These are phyloP conservation scores for Leonotis leonurus DNA, from an alignment of 257 asterid genomes.

Conservation along the genomic window DNA sequence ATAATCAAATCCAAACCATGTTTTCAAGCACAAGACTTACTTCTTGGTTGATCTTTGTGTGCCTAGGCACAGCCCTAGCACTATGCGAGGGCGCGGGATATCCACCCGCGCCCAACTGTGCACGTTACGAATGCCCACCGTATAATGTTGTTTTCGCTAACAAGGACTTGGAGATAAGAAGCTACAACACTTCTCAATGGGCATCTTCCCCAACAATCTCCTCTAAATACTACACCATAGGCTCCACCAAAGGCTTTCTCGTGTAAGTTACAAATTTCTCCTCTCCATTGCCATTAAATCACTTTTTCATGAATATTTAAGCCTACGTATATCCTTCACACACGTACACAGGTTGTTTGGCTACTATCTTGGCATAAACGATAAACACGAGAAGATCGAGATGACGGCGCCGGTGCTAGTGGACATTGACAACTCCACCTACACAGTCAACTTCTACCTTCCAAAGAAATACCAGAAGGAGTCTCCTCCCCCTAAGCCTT, in stretches of 20 bases:
- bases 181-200: slow-evolving; percentile 17
- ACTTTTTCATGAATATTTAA: too few species aligned
- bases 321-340: too few species aligned
- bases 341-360: background rate
- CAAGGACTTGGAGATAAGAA: slow-evolving; percentile 19
- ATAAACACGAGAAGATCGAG: background rate
- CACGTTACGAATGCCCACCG: background rate
- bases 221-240: background rate
- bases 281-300: too few species aligned
- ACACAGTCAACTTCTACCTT: slow-evolving; percentile 12
- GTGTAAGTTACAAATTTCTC: background rate
- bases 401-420: slow-evolving; percentile 24
- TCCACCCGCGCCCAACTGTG: slow-evolving; percentile 10
- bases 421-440: slow-evolving; percentile 7
- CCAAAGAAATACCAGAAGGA: slow-evolving; percentile 16
- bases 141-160: slow-evolving; percentile 10
- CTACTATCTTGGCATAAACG: slow-evolving; percentile 19
- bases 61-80: too few species aligned
- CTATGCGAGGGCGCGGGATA: background rate
- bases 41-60: too few species aligned
- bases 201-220: background rate
- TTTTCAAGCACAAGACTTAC: too few species aligned
- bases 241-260: background rate
- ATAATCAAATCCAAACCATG: too few species aligned
- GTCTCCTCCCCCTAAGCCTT: background rate